These are phyloP conservation scores for Metschnikowia shivogae DNA, from an alignment of 805 yeast species.

Conservation along the genomic window DNA sequence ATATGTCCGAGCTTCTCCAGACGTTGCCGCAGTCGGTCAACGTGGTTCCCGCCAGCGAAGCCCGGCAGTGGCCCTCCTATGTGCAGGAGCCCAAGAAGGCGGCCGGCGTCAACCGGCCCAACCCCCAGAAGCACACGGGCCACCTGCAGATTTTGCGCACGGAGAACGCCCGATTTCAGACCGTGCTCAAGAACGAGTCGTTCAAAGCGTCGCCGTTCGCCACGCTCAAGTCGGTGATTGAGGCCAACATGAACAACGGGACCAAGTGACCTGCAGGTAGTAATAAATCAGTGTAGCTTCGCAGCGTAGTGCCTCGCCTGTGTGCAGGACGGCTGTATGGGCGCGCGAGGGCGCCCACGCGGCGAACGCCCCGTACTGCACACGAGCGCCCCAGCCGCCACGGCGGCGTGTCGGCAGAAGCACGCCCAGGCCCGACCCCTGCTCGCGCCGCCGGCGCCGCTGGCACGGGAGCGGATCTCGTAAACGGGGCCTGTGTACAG, in stretches of 20 bases:
- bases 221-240: conserved; percentile 56
- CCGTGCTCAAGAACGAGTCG: conserved; percentile 49
- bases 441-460: no score
- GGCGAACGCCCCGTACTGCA: background rate
- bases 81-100: conserved; percentile 20
- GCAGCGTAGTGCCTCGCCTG: no score
- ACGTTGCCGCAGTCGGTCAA: conserved; percentile 41
- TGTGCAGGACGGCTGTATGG: no score
- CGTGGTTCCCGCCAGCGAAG: conserved; percentile 10
- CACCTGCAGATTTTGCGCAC: conserved; percentile 48
- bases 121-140: conserved; percentile 39
- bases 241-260: conserved; percentile 19
- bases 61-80: conserved; percentile 13
- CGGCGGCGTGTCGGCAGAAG: no score
- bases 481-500: background rate
- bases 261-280: background rate
- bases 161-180: conserved; percentile 57
- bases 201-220: conserved; percentile 62
- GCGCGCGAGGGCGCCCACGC: no score
- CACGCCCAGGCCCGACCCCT: no score
- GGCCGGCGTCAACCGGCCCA: conserved; percentile 44
- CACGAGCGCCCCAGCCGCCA: background rate
- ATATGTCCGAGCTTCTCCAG: conserved; percentile 58
- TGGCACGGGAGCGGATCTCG: background rate
- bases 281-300: background rate